Evolutionary conservation across 768 basidiomycete species (phyloP).

Genomic region (Termitomyces sp.): DNA sequence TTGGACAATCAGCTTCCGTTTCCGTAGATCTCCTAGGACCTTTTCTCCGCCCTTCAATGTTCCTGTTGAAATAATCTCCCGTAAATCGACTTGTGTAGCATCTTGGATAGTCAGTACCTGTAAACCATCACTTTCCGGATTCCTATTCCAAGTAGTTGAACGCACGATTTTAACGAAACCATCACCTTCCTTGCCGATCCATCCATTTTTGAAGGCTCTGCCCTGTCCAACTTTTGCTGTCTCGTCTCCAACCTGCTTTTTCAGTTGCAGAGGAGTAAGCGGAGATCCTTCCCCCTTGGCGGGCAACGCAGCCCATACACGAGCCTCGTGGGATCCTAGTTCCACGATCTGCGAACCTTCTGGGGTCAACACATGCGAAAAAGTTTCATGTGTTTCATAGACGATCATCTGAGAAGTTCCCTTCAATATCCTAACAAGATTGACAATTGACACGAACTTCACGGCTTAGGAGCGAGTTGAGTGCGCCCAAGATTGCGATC

Average conservation of each 20-base stretch:
- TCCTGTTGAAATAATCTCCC: slow-evolving; percentile 68
- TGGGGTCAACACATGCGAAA: slow-evolving; percentile 66
- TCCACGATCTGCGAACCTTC: slow-evolving; percentile 79
- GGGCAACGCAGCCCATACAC: slow-evolving; percentile 86
- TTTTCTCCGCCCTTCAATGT: slow-evolving; percentile 75
- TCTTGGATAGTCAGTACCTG: slow-evolving; percentile 69
- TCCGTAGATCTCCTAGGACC: slow-evolving; percentile 77
- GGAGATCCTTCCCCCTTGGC: slow-evolving; percentile 63
- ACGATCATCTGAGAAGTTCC: slow-evolving; percentile 63
- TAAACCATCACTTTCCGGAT: slow-evolving; percentile 2
- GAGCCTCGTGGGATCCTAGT: slow-evolving; percentile 90
- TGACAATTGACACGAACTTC: slow-evolving; percentile 48
- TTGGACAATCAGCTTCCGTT: slow-evolving; percentile 84
- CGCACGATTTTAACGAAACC: slow-evolving; percentile 83
- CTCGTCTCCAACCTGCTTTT: slow-evolving; percentile 77
- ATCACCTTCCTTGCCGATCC: slow-evolving; percentile 89
- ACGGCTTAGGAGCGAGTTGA: slow-evolving; percentile 85
- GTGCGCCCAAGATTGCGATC: slow-evolving; percentile 77
- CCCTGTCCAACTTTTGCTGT: slow-evolving; percentile 91
- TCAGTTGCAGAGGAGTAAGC: slow-evolving; percentile 61
- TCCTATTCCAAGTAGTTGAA: slow-evolving; percentile 11
- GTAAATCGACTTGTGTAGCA: slow-evolving; percentile 66
- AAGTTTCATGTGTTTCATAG: slow-evolving; percentile 72
- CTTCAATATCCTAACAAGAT: slow-evolving; percentile 7
- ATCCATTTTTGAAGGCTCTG: slow-evolving; percentile 93